Conservation (phyloP, 2,329 filamentous ascomycete genomes). For the Chaetomiaceae sp. region DNA sequence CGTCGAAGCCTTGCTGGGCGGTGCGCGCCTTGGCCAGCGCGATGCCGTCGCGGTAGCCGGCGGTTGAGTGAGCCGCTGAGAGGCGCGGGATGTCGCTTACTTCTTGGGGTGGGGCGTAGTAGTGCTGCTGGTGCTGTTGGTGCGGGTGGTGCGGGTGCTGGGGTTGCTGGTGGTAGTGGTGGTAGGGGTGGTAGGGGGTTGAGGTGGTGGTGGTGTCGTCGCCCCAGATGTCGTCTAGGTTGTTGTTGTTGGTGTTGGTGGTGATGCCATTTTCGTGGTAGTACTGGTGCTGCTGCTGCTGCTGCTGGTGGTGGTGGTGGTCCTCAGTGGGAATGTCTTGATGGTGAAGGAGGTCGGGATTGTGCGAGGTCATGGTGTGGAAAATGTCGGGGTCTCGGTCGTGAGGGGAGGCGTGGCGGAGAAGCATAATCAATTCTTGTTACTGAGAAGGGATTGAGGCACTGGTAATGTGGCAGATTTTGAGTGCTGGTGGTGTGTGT, state of each 20-base stretch:
- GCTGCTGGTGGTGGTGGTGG: constrained; percentile 8
- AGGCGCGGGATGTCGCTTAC: constrained; percentile 67
- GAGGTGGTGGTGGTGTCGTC: constrained; percentile 4
- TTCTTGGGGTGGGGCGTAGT: constrained; percentile 30
- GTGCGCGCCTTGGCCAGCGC: constrained; percentile 67
- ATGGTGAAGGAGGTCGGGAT: not conserved
- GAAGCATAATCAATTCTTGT: constrained; percentile 18
- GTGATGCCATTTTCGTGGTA: constrained; percentile 8
- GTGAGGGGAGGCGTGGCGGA: constrained; percentile 18
- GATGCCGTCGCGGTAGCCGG: constrained; percentile 88
- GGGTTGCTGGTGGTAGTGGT: not conserved
- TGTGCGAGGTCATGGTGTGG: constrained; percentile 22
- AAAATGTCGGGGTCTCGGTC: constrained; percentile 23
- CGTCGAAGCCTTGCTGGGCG: constrained; percentile 86
- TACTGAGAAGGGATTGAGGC: not conserved
- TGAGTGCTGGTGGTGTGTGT: not conserved
- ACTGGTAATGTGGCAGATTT: not conserved
- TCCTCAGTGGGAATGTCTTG: constrained; percentile 3
- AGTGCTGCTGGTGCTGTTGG: not conserved
- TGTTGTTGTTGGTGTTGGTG: constrained; percentile 12
- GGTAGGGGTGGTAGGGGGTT: constrained; percentile 4
- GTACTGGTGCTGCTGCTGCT: constrained; percentile 12
- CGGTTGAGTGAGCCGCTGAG: constrained; percentile 70
- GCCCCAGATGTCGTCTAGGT: constrained; percentile 23
- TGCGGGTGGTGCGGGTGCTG: not conserved